Conservation (phyloP, 345 rosid species). For the Salix dunnii region DNA sequence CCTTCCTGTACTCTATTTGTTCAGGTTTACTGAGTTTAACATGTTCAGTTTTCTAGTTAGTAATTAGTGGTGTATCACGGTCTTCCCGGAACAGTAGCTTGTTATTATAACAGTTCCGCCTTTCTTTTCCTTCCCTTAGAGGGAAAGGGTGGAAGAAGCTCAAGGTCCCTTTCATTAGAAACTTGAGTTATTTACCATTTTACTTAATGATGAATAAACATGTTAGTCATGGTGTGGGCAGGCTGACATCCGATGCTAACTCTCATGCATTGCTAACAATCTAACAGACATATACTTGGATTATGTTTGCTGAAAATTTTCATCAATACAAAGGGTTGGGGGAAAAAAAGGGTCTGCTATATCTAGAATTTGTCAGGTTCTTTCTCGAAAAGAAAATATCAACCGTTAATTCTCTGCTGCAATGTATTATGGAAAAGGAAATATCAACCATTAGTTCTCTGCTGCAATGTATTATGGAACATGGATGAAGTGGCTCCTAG, state of each 20-base stretch:
- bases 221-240: background rate
- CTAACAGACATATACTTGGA: background rate
- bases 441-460: background rate
- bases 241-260: background rate
- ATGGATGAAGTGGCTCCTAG: background rate
- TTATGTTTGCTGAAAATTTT: background rate
- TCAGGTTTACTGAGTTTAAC: background rate
- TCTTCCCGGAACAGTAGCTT: conserved; percentile 1
- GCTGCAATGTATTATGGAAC: background rate
- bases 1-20: background rate
- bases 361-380: background rate
- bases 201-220: background rate
- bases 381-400: background rate
- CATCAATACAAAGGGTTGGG: background rate
- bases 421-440: background rate
- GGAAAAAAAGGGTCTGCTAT: background rate
- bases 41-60: background rate
- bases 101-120: background rate
- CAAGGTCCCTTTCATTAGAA: background rate
- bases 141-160: background rate
- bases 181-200: background rate
- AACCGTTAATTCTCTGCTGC: background rate
- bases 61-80: conserved; percentile 1
- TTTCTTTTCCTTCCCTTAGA: background rate
- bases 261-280: background rate